Conservation (phyloP, 306 rosid genomes). For the Delonix regia region DNA sequence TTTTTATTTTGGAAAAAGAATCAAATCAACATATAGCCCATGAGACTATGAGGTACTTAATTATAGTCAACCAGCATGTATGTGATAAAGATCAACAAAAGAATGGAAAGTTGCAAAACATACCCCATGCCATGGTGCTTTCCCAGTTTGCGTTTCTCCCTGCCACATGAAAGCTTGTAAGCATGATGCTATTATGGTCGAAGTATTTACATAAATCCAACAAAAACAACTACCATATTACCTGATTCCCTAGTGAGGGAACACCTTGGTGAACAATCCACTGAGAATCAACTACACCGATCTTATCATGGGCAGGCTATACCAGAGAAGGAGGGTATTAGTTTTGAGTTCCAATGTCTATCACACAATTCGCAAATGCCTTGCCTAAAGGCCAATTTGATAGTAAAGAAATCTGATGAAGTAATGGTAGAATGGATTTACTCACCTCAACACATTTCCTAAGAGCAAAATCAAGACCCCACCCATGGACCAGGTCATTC, state of each 20-base stretch:
- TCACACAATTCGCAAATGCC: constrained; percentile 13
- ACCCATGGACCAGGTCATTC: constrained; percentile 98
- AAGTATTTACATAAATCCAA: not conserved
- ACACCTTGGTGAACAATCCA: constrained; percentile 94
- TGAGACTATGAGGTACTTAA: not conserved
- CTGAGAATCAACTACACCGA: constrained; percentile 96
- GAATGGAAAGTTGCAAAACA: constrained; percentile 33
- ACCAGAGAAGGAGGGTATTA: constrained; percentile 24
- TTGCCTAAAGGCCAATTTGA: not conserved
- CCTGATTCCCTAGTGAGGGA: constrained; percentile 96
- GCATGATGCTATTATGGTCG: constrained; percentile 19
- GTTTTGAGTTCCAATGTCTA: constrained; percentile 13
- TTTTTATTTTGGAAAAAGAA: not conserved
- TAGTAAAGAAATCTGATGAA: not conserved
- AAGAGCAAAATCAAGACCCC: constrained; percentile 98
- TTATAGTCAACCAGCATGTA: not conserved
- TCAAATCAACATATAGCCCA: not conserved
- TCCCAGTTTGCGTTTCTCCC: constrained; percentile 85
- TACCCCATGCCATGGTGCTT: constrained; percentile 92
- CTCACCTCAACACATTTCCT: constrained; percentile 93
- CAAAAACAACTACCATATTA: constrained; percentile 27
- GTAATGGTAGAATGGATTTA: constrained; percentile 11
- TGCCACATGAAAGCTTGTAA: constrained; percentile 26
- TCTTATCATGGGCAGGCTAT: constrained; percentile 98
- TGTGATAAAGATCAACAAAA: not conserved